These are phyloP conservation scores for Martensiomyces pterosporus DNA, from an alignment of 192 early-diverging fungal genomes.

Conservation along the genomic window DNA sequence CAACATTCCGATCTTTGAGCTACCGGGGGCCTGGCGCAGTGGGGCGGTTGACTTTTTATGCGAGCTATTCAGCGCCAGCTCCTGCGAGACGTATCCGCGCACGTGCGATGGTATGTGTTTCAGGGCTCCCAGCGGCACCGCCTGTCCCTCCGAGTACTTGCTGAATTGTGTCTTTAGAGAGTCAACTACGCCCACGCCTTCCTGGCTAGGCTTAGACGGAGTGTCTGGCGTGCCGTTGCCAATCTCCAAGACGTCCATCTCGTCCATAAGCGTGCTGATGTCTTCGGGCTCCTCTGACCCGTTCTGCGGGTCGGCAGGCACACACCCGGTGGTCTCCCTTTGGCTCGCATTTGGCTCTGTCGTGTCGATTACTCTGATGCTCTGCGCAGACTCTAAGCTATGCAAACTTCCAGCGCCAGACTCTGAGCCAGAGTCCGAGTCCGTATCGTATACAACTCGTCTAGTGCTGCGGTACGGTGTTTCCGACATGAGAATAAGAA, in stretches of 20 bases:
- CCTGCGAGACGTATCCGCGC: conserved; percentile 1
- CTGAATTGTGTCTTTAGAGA: conserved; percentile 5
- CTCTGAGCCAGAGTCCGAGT: background rate
- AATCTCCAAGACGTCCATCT: too few species aligned
- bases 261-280: too few species aligned
- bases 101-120: conserved; percentile 6
- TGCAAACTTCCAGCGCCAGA: background rate
- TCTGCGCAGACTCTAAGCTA: too few species aligned
- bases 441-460: background rate
- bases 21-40: conserved; percentile 10
- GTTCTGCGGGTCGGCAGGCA: too few species aligned
- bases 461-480: background rate
- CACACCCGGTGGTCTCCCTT: too few species aligned
- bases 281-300: too few species aligned
- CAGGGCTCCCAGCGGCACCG: conserved; percentile 3
- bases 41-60: conserved; percentile 3
- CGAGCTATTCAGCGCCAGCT: conserved; percentile 4
- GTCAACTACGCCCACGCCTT: conserved; percentile 1
- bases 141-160: conserved; percentile 1
- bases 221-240: too few species aligned
- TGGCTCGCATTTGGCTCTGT: too few species aligned
- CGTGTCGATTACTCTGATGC: too few species aligned
- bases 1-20: conserved; percentile 8
- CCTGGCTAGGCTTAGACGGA: background rate
- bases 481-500: background rate